Evolutionary conservation across 108 stramenopile species (phyloP).

Genomic region (Cyclotella baltica): DNA sequence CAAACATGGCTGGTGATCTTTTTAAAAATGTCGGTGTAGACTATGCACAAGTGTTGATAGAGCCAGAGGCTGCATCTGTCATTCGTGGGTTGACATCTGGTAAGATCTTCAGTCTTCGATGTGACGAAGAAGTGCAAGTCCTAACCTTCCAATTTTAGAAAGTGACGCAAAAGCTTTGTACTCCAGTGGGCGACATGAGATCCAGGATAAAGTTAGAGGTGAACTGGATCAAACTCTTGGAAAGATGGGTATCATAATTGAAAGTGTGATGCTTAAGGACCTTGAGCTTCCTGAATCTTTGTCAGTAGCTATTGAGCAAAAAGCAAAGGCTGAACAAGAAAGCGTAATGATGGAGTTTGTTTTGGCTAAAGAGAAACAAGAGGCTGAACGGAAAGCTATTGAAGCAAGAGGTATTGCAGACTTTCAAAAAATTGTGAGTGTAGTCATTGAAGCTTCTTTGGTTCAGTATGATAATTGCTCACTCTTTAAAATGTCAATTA

Average conservation of each 20-base stretch:
- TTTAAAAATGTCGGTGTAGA: conserved; percentile 47
- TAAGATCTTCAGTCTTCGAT: neutral
- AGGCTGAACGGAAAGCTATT: conserved; percentile 60
- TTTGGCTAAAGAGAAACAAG: conserved; percentile 51
- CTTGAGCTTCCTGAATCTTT: conserved; percentile 45
- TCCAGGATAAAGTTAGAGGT: conserved; percentile 46
- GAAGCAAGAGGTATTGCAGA: conserved; percentile 66
- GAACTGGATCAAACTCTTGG: conserved; percentile 50
- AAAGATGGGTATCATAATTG: conserved; percentile 58
- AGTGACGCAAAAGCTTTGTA: conserved; percentile 61
- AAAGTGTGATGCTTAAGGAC: conserved; percentile 61
- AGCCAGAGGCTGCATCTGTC: conserved; percentile 59
- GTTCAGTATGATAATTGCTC: too few relatives aligned
- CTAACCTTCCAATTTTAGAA: conserved; percentile 16
- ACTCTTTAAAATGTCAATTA: too few relatives aligned
- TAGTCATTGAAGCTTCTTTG: too few relatives aligned
- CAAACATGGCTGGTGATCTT: conserved; percentile 38
- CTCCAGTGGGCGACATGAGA: conserved; percentile 44
- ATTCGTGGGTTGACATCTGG: conserved; percentile 57
- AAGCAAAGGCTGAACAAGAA: conserved; percentile 64
- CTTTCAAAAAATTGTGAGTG: conserved; percentile 60
- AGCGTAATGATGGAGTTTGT: conserved; percentile 63
- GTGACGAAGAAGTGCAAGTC: neutral
- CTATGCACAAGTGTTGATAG: conserved; percentile 39
- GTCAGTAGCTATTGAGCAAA: conserved; percentile 51